Base-by-base conservation (phyloP, 441 rosid species). In the Populus tomentosa region DNA sequence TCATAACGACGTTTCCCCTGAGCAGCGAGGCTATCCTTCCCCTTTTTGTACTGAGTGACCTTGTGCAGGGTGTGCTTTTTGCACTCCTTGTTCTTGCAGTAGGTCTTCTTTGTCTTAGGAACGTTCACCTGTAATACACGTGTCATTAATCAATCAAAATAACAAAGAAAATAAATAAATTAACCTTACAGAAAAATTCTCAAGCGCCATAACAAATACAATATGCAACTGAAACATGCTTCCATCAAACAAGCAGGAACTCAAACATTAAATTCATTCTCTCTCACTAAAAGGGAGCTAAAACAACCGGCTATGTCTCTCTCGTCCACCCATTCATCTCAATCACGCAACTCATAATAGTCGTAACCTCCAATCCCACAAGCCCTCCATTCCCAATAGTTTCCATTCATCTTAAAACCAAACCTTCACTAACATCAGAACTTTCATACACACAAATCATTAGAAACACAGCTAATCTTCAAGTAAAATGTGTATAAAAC, bases 21-120 rank as follows among this genome's bases (percentile, higher is more conserved):
- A 62, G 28, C 28, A 62, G 28, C 65, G 66, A 89, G 86, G 75
- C 90, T 88, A 78, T 89, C 95, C 79, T 91, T 91, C 0, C 93
- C 93, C 83, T 91, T 91, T 84, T 89, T 91, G 81, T 89, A 91
- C 59, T 91, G 93, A 0, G 95, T 91, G 13, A 91, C 93, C 87
- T 91, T 89, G 84, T 89, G 95, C 84, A 91, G 82, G 30, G 95
- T 91, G 86, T 91, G 95, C 87, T 89, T 91, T 46, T 76, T 82
- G 87, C 95, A 91, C 72, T 89, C 93, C 90, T 91, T 91, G 85
- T 78, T 88, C 84, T 86, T 91, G 74, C 90, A 89, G 82, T 87
- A 91, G 3, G 93, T 91, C 79, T 89, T 89, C 90, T 89, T 91
- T 0, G 91, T 91, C 87, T 91, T 91, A 0, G 95, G 93, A 77